These are phyloP conservation scores for Fusarium acutatum DNA, from an alignment of 2,329 filamentous ascomycete genomes.

Conservation along the genomic window DNA sequence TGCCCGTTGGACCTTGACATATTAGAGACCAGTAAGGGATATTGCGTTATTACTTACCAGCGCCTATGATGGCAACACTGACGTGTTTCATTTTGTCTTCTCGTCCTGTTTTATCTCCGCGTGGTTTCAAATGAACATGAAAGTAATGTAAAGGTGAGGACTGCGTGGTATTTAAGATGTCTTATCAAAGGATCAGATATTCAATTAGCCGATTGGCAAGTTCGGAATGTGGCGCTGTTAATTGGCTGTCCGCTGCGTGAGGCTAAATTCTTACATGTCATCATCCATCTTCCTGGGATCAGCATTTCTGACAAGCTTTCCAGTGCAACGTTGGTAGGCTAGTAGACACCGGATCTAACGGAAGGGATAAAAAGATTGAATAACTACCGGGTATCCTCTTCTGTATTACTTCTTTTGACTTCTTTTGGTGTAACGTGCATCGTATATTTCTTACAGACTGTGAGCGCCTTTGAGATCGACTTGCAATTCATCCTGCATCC, in stretches of 20 bases:
- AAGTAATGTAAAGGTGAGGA: fast-evolving
- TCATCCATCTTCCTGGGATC: neutral
- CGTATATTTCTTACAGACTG: no score
- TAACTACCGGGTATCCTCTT: no score
- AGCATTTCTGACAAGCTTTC: neutral
- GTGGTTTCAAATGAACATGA: fast-evolving
- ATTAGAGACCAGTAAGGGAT: fast-evolving
- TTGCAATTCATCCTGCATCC: no score
- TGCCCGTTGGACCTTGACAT: conserved; percentile 1
- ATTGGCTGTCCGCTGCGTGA: neutral
- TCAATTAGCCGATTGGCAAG: neutral
- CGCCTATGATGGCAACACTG: neutral
- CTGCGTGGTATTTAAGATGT: neutral
- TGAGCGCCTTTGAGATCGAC: no score
- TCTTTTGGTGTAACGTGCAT: no score
- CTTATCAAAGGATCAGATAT: neutral
- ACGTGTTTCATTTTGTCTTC: neutral
- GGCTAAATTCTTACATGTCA: neutral
- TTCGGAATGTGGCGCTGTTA: neutral
- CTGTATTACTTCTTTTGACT: no score
- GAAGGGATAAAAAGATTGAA: neutral
- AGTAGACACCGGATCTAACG: neutral
- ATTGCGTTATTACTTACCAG: neutral
- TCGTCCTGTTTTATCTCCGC: fast-evolving
- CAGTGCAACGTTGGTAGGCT: neutral